phyloP scores from a whole-genome alignment of 192 early-diverging fungal genomes.

The Allomyces macrogynus region DNA sequence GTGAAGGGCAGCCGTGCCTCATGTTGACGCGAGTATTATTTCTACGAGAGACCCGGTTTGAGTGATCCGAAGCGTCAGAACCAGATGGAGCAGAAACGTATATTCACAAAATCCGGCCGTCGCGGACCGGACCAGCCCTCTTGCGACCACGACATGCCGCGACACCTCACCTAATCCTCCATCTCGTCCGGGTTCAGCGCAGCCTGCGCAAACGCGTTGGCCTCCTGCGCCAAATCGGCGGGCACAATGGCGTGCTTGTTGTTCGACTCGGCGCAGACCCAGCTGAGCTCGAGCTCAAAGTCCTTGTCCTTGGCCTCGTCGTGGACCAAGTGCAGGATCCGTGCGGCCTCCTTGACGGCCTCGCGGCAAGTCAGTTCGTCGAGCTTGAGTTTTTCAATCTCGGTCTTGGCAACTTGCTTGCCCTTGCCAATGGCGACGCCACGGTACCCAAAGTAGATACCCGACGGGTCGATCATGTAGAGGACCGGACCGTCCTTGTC shows the following conservation, averaged over 20 bases:
- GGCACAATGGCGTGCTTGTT: slow-evolving; percentile 70
- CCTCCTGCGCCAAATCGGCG: slow-evolving; percentile 63
- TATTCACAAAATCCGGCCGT: too few species aligned
- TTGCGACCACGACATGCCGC: too few species aligned
- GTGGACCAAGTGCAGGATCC: slow-evolving; percentile 86
- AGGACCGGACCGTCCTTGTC: slow-evolving; percentile 66
- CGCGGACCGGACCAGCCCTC: too few species aligned
- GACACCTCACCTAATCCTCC: background rate
- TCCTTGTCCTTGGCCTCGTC: slow-evolving; percentile 97
- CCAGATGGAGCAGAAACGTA: too few species aligned
- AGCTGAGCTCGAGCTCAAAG: slow-evolving; percentile 94
- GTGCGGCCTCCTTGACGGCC: slow-evolving; percentile 80
- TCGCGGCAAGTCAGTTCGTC: slow-evolving; percentile 55
- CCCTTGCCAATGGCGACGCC: slow-evolving; percentile 93
- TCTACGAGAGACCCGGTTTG: too few species aligned
- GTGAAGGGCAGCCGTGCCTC: too few species aligned
- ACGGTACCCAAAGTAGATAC: slow-evolving; percentile 87
- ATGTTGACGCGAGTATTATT: too few species aligned
- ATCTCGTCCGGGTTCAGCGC: slow-evolving; percentile 1
- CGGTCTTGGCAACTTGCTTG: slow-evolving; percentile 91
- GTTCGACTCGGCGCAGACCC: slow-evolving; percentile 71
- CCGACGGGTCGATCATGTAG: slow-evolving; percentile 93
- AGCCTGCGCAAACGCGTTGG: slow-evolving; percentile 55
- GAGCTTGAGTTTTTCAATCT: slow-evolving; percentile 90
- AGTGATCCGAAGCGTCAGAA: too few species aligned